These are phyloP conservation scores for Cercophora scortea DNA, from an alignment of 495 filamentous ascomycete species.

Conservation along the genomic window DNA sequence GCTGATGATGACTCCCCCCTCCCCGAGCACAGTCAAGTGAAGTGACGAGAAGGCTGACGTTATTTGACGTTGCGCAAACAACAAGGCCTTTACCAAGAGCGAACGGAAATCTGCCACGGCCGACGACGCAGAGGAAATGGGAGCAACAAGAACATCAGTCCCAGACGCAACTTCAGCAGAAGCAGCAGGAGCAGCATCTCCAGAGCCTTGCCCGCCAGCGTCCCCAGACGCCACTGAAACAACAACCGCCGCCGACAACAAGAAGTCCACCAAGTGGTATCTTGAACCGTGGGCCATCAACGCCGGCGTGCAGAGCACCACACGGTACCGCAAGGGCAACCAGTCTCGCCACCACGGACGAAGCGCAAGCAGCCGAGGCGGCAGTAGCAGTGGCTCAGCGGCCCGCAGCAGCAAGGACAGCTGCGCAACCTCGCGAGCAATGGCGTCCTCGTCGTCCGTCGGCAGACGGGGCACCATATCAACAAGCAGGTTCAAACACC, in stretches of 20 bases:
- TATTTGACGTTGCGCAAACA: too few species aligned
- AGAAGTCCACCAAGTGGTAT: conserved; percentile 35
- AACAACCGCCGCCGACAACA: background rate
- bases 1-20: conserved; percentile 20
- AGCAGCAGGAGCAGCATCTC: background rate
- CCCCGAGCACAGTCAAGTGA: background rate
- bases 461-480: too few species aligned
- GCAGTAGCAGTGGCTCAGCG: background rate
- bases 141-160: background rate
- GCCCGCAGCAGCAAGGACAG: background rate
- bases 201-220: too few species aligned
- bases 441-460: too few species aligned
- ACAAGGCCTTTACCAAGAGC: conserved; percentile 37
- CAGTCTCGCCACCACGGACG: background rate
- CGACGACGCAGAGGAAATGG: too few species aligned
- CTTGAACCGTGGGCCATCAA: conserved; percentile 30
- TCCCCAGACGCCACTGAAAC: too few species aligned
- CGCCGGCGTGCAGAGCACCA: conserved; percentile 38
- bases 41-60: too few species aligned
- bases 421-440: background rate
- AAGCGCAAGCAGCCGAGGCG: conserved; percentile 3
- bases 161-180: background rate
- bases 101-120: conserved; percentile 16
- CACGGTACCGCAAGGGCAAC: conserved; percentile 38
- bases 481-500: too few species aligned